These are phyloP conservation scores for Planoprotostelium fungivorum DNA, from an alignment of 78 protist genomes.

Conservation along the genomic window DNA sequence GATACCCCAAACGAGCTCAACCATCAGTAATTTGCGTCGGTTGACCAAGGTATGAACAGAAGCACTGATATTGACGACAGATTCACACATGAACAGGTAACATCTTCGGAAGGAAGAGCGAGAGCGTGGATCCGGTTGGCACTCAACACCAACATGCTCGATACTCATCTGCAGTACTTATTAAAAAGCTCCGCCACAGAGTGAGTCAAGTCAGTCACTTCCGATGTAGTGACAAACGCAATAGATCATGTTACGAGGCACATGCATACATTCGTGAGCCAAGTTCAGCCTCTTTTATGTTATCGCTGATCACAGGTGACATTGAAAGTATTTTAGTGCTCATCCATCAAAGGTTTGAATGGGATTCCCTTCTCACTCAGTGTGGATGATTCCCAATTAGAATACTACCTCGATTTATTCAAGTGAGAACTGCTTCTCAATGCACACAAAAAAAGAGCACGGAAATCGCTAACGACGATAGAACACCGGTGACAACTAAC, in stretches of 20 bases:
- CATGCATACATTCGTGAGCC: background rate
- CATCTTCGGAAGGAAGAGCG: background rate
- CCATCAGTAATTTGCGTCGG: background rate
- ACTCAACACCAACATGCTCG: background rate
- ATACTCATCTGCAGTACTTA: background rate
- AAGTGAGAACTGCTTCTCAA: too few relatives aligned
- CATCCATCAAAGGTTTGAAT: too few relatives aligned
- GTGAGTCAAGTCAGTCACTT: background rate
- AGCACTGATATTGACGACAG: background rate
- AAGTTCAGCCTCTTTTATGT: background rate
- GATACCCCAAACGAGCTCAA: background rate
- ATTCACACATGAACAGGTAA: background rate
- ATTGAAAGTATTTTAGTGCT: too few relatives aligned
- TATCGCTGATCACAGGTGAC: background rate
- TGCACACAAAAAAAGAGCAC: too few relatives aligned
- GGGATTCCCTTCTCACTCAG: background rate
- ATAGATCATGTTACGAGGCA: background rate
- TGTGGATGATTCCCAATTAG: background rate
- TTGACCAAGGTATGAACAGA: background rate
- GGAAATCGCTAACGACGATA: too few relatives aligned
- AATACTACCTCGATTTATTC: background rate
- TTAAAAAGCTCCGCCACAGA: background rate
- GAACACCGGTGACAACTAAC: too few relatives aligned
- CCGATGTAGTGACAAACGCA: too few relatives aligned
- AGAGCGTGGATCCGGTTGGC: background rate